Evolutionary conservation across 176 grass and related monocot genomes (phyloP).

Genomic region (Bonia amplexicaulis): DNA sequence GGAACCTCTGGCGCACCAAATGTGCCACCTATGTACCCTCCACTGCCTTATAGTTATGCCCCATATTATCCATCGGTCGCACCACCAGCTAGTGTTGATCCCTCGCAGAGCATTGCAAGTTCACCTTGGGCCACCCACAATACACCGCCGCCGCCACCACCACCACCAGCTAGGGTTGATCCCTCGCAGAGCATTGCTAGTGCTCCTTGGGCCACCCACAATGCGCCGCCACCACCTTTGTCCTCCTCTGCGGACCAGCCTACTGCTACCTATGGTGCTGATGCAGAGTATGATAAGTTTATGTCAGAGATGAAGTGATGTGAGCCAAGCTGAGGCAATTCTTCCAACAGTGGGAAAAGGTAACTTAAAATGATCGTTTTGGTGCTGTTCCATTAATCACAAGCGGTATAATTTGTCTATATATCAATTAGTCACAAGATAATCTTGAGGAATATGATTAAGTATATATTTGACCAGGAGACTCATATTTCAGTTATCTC

Average conservation of each 20-base stretch:
- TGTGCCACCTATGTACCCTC: slow-evolving; percentile 38
- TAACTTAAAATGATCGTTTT: slow-evolving; percentile 14
- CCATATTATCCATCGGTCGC: slow-evolving; percentile 55
- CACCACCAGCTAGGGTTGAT: slow-evolving; percentile 44
- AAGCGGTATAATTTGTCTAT: background rate
- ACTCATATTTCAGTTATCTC: background rate
- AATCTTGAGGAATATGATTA: background rate
- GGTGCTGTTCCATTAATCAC: background rate
- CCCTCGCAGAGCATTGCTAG: slow-evolving; percentile 60
- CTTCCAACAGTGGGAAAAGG: slow-evolving; percentile 32
- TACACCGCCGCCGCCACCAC: slow-evolving; percentile 35
- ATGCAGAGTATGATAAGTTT: slow-evolving; percentile 86
- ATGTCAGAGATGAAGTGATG: slow-evolving; percentile 97
- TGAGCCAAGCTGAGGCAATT: slow-evolving; percentile 1
- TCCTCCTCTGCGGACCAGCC: slow-evolving; percentile 38
- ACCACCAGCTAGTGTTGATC: slow-evolving; percentile 53
- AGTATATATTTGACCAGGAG: background rate
- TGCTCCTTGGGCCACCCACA: slow-evolving; percentile 71
- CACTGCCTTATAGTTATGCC: slow-evolving; percentile 58
- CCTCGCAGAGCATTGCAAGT: slow-evolving; percentile 66
- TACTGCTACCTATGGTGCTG: slow-evolving; percentile 37
- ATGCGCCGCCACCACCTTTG: slow-evolving; percentile 32
- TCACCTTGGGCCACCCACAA: slow-evolving; percentile 72
- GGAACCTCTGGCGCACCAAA: slow-evolving; percentile 47
- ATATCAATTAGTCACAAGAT: background rate